Evolutionary conservation across 495 filamentous ascomycete genomes (phyloP).

Genomic region (Parathielavia appendiculata): DNA sequence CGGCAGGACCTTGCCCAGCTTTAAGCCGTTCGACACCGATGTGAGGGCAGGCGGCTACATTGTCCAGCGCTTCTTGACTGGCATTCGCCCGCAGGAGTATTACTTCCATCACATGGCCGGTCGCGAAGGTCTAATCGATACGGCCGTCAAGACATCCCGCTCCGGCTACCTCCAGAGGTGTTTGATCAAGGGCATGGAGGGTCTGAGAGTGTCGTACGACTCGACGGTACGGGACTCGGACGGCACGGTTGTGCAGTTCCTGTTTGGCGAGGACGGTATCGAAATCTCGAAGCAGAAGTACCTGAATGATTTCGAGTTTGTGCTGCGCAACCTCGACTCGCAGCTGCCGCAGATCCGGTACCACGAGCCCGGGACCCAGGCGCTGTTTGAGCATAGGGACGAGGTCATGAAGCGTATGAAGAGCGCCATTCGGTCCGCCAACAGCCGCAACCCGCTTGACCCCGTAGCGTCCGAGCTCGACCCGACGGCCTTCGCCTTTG

Average conservation of each 20-base stretch:
- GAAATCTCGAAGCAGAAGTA: conserved; percentile 94
- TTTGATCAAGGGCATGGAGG: conserved; percentile 99
- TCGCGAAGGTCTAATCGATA: conserved; percentile 97
- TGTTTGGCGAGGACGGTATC: conserved; percentile 94
- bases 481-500: conserved; percentile 71
- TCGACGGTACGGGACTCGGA: conserved; percentile 90
- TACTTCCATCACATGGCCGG: conserved; percentile 99
- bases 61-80: conserved; percentile 94
- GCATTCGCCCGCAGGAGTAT: conserved; percentile 94
- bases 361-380: conserved; percentile 32
- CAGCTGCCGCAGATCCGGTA: conserved; percentile 46
- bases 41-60: conserved; percentile 93
- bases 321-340: conserved; percentile 66
- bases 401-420: conserved; percentile 75
- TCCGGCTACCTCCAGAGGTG: conserved; percentile 97
- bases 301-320: conserved; percentile 83
- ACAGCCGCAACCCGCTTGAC: conserved; percentile 63
- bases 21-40: conserved; percentile 83
- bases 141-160: conserved; percentile 94
- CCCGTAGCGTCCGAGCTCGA: conserved; percentile 69
- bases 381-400: conserved; percentile 44
- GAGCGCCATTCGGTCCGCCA: conserved; percentile 61
- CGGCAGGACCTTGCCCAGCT: conserved; percentile 93
- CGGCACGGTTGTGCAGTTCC: conserved; percentile 87
- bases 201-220: conserved; percentile 85